Evolutionary conservation across 345 rosid species (phyloP).

Genomic region (Cardiospermum halicacabum): DNA sequence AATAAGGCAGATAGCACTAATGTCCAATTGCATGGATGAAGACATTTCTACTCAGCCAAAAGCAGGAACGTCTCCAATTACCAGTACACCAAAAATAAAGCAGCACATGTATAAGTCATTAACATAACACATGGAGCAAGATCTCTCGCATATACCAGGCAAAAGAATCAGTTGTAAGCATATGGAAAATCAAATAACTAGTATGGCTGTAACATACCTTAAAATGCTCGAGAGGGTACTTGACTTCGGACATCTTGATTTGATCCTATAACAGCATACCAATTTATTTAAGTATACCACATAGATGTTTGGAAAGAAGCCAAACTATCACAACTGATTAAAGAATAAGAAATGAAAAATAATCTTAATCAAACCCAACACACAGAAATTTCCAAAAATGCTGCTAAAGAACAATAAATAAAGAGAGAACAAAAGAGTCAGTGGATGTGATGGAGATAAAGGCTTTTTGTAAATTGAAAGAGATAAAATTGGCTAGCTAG

Average conservation of each 20-base stretch:
- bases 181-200: not conserved
- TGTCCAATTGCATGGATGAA: not conserved
- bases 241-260: constrained; percentile 84
- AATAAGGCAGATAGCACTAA: not conserved
- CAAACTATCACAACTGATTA: not conserved
- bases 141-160: not conserved
- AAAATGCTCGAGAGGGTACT: constrained; percentile 78
- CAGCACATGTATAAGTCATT: not conserved
- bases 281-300: not conserved
- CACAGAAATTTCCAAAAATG: too few species aligned
- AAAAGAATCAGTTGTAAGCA: not conserved
- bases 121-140: not conserved
- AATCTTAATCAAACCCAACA: not conserved
- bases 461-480: too few species aligned
- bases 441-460: too few species aligned
- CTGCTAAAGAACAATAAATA: too few species aligned
- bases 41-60: not conserved
- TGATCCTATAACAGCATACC: constrained; percentile 60
- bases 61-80: not conserved
- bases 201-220: constrained; percentile 43
- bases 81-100: not conserved
- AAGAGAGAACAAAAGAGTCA: too few species aligned
- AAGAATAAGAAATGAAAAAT: not conserved
- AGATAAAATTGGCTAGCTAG: too few species aligned
- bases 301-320: not conserved